These are phyloP conservation scores for Stephania cephalantha DNA, from an alignment of 164 flowering plant genomes.

Conservation along the genomic window DNA sequence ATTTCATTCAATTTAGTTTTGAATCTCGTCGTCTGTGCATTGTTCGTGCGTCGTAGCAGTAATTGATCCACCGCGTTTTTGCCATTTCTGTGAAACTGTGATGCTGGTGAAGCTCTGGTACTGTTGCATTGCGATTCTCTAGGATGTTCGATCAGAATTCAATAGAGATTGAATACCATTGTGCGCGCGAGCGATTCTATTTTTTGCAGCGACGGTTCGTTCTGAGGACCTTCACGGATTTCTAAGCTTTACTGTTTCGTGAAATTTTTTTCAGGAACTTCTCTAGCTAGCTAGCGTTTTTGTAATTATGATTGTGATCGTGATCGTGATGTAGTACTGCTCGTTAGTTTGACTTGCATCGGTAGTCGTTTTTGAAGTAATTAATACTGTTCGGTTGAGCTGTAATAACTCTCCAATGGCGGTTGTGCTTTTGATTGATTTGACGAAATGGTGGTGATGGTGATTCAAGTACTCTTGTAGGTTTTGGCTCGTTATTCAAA, in stretches of 20 bases:
- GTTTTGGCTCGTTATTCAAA: neutral
- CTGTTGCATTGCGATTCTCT: neutral
- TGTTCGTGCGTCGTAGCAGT: neutral
- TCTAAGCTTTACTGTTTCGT: neutral
- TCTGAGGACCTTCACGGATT: neutral
- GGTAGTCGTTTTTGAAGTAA: neutral
- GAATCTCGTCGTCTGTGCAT: neutral
- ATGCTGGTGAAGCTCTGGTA: neutral
- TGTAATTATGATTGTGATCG: no score
- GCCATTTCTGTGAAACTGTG: neutral
- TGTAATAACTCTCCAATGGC: constrained; percentile 6
- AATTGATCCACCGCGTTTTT: neutral
- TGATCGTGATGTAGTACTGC: neutral
- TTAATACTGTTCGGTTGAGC: neutral
- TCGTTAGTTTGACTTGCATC: neutral
- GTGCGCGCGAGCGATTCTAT: neutral
- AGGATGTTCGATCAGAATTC: neutral
- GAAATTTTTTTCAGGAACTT: neutral
- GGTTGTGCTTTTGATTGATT: constrained; percentile 5
- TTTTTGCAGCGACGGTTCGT: neutral
- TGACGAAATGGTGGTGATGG: neutral
- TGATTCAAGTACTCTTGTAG: constrained; percentile 1
- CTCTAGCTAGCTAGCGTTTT: no score
- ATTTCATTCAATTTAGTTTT: neutral
- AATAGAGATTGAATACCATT: neutral